Evolutionary conservation across 352 stramenopile species (phyloP), one percentile per base, ranked within the genome.

Genomic region (Globisporangium emineosum): DNA sequence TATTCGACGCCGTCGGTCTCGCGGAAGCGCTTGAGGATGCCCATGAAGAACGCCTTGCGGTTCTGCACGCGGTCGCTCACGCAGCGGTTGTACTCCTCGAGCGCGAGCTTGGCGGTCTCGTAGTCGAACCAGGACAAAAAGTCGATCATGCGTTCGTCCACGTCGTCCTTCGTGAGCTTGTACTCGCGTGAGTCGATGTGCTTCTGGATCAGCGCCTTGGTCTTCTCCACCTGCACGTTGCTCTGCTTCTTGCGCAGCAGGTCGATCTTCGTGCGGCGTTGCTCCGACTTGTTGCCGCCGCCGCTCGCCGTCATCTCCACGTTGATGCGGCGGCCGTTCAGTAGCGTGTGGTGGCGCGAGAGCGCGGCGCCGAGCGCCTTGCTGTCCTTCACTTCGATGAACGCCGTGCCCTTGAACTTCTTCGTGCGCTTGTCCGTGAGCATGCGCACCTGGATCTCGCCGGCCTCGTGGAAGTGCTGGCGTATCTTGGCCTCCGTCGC

Each of bases 81-180:
- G 53, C 84, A 86, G 13, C 72, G 73, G 66, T 91, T 89, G 75
- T 88, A 94, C 75, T 93, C 87, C 1, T 93, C 82, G 3, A 95
- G 70, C 30, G 87, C 80, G 17, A 71, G 76, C 73, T 94, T 94
- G 33, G 87, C 87, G n/a, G 87, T 95, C 64, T 88, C 81, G 66
- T 95, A 94, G 75, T 95, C 85, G 54, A 95, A 95, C 85, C 87
- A 94, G 12, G 87, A 95, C 32, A 95, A 65, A 45, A 89, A 93
- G 64, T 95, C 87, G 45, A 91, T 87, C 83, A 94, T 93, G 21
- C 87, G 85, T 7, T 94, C 87, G 66, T 95, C 87, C 29, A 95
- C 84, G 62, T 95, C 87, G 27, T 93, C 83, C 35, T 77, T 57
- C 52, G 77, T 78, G 43, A 95, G 62, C 64, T 93, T 90, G 67